A percentile compares a stretch with the other conserved stretches of the same genome.
These are phyloP conservation scores for Aphanomyces invadans DNA, from an alignment of 352 stramenopile species.

Conservation along the genomic window DNA sequence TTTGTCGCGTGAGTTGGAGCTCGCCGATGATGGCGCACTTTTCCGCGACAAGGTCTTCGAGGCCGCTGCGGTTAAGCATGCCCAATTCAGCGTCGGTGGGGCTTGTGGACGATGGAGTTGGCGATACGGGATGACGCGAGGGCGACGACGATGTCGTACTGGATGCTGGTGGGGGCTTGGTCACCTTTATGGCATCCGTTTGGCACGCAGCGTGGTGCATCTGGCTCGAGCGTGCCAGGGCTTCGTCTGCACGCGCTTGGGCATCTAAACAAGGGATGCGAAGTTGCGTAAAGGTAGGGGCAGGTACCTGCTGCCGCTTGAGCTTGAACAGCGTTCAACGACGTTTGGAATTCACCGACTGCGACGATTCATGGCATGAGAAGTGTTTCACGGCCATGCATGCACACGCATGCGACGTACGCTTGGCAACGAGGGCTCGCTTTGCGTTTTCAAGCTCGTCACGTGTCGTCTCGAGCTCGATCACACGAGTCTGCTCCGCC, in stretches of 20 bases:
- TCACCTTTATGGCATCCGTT: neutral
- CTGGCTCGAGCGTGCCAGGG: neutral
- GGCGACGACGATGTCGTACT: neutral
- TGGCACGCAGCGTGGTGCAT: neutral
- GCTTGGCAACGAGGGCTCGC: neutral
- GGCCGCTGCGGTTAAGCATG: neutral
- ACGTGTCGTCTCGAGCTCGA: neutral
- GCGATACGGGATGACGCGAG: neutral
- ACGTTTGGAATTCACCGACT: constrained; percentile 4
- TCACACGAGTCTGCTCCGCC: neutral
- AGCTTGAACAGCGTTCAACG: neutral
- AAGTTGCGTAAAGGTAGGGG: neutral
- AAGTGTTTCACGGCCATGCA: neutral
- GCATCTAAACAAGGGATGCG: neutral
- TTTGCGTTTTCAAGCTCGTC: constrained; percentile 4
- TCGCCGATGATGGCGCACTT: constrained; percentile 1
- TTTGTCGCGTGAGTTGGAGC: neutral
- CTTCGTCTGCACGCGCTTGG: neutral
- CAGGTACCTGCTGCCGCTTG: neutral
- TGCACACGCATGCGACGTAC: neutral
- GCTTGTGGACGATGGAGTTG: neutral
- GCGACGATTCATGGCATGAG: neutral
- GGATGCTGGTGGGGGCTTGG: neutral
- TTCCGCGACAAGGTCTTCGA: constrained; percentile 5
- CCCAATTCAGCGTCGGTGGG: constrained; percentile 1